Conservation (phyloP, 257 asterid species). For the Gentiana macrophylla region DNA sequence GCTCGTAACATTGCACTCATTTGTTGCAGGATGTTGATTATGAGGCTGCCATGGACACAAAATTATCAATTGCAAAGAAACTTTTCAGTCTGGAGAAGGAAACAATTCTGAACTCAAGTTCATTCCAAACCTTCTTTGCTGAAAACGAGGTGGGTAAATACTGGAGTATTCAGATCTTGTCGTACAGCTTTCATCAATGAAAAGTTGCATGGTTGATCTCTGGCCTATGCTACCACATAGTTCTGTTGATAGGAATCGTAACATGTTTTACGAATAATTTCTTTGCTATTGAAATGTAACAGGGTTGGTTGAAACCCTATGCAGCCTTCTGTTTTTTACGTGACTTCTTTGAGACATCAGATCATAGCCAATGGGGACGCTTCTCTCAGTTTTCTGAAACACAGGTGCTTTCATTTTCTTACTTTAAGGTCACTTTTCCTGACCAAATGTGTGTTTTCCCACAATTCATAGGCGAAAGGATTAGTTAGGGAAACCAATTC, state of each 20-base stretch:
- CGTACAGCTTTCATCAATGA: too few relatives aligned
- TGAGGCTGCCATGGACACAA: slow-evolving; percentile 78
- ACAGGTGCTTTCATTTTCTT: slow-evolving; percentile 34
- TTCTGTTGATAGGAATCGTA: too few relatives aligned
- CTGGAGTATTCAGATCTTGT: not conserved
- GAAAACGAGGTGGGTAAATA: slow-evolving; percentile 62
- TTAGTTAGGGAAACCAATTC: not conserved
- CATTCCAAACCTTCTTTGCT: slow-evolving; percentile 58
- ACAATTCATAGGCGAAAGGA: not conserved
- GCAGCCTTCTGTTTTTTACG: slow-evolving; percentile 95
- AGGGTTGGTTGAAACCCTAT: slow-evolving; percentile 95
- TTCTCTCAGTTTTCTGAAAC: slow-evolving; percentile 56
- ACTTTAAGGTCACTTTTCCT: not conserved
- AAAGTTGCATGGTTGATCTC: not conserved
- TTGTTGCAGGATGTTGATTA: slow-evolving; percentile 69
- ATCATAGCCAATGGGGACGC: slow-evolving; percentile 94
- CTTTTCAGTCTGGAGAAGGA: slow-evolving; percentile 71
- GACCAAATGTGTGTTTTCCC: not conserved
- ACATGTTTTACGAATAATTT: not conserved
- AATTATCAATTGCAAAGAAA: slow-evolving; percentile 83
- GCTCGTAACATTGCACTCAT: slow-evolving; percentile 5
- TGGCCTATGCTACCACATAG: not conserved
- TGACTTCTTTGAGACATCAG: slow-evolving; percentile 96
- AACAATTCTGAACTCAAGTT: slow-evolving; percentile 41
- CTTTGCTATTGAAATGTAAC: slow-evolving; percentile 11